Evolutionary conservation across 345 rosid genomes (phyloP), one percentile per base, ranked within the genome.

Genomic region (Eucalyptus marginata): DNA sequence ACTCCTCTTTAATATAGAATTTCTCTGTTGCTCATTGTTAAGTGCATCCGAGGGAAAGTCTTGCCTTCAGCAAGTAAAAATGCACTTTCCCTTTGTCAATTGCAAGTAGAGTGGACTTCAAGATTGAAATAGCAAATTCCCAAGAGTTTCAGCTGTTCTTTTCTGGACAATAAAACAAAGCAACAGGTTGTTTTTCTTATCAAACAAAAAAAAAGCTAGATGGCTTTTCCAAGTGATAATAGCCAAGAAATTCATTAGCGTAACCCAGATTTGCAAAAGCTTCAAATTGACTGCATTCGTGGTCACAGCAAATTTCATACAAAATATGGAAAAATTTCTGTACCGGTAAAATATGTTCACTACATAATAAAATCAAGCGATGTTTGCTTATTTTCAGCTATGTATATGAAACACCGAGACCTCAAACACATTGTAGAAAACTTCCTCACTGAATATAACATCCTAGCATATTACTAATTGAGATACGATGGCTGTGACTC

Each of bases 311-410:
- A 10, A 71, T 71, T 33, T 3, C 11, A 36, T 18, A 36, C 46
- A 10, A 36, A 71, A 33, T 71, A 10, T 18, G 13, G 0, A 71
- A 71, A 22, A 17, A 71, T 25, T 36, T 71, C 6, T 2, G 4
- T 33, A 71, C 5, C 1, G 13, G 7, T 36, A 17, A 8, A 71
- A 52, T 18, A 2, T 8, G 2, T 9, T 1, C 2, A 2, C 13
- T 33, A 5, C 12, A 9, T 71, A 17, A 33, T 33, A 20, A 9
- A 33, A 71, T 36, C 44, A 33, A 36, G 25, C 0, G 4, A 71
- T 2, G 4, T 71, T 17, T 13, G 46, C 46, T 71, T 36, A 18
- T 71, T 68, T 68, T 33, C 24, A 16, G 80, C 43, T 10, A 17
- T 31, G 12, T 68, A 16, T 33, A 2, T 10, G 40, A 68, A 16